Evolutionary conservation across 345 rosid genomes (phyloP).

Genomic region (Citrus cavaleriei): DNA sequence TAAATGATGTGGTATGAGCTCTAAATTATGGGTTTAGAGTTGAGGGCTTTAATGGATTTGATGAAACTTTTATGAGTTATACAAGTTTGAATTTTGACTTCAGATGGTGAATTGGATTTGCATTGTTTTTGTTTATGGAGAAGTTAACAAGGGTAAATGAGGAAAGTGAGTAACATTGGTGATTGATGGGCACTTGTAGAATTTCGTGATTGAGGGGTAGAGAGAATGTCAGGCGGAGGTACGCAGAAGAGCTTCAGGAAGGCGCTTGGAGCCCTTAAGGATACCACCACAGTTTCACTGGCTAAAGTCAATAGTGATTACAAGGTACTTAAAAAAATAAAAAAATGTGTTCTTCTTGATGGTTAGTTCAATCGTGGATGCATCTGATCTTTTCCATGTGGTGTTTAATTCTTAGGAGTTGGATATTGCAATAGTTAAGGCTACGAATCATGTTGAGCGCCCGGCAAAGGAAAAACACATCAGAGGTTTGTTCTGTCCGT

Average conservation of each 20-base stretch:
- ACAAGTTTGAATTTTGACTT: background rate
- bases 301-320: constrained; percentile 97
- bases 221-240: constrained; percentile 77
- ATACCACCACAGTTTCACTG: constrained; percentile 93
- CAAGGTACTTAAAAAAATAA: constrained; percentile 49
- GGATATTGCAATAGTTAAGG: constrained; percentile 95
- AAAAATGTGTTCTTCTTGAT: background rate
- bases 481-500: constrained; percentile 45
- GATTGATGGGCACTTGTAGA: constrained; percentile 24
- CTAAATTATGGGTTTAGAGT: background rate
- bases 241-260: constrained; percentile 87
- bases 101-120: background rate
- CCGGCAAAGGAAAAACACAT: constrained; percentile 90
- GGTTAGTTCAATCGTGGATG: background rate
- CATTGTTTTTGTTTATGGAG: background rate
- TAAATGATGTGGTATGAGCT: constrained; percentile 6
- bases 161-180: constrained; percentile 1
- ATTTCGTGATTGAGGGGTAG: constrained; percentile 33
- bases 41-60: constrained; percentile 11
- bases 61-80: background rate
- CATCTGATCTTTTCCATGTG: constrained; percentile 12
- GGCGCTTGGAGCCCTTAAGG: constrained; percentile 96
- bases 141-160: background rate
- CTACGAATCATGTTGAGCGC: constrained; percentile 90
- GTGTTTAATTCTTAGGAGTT: constrained; percentile 44